Conservation (phyloP, 148 eudicot species). For the Silene conica region DNA sequence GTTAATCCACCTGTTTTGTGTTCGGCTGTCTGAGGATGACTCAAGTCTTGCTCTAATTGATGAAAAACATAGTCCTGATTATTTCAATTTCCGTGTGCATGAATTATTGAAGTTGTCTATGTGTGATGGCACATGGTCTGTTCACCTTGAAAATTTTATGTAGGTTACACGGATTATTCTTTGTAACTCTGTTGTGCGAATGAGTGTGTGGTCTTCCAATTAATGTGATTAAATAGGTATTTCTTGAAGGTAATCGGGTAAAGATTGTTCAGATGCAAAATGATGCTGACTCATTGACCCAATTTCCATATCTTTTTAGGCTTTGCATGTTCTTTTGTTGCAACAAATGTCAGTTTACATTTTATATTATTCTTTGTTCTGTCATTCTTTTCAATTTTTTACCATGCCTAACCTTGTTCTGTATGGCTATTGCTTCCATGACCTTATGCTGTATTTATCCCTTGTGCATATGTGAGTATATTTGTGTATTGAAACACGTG, state of each 20-base stretch:
- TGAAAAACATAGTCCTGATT: too few species aligned
- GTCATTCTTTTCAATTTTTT: slow-evolving; percentile 1
- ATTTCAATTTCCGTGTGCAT: too few species aligned
- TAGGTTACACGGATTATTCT: too few species aligned
- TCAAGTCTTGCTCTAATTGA: too few species aligned
- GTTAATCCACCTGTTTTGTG: too few species aligned
- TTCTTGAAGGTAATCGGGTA: neutral
- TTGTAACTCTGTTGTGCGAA: too few species aligned
- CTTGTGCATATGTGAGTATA: slow-evolving; percentile 5
- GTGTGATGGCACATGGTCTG: too few species aligned
- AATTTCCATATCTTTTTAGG: neutral
- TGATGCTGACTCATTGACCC: neutral
- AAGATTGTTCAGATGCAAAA: neutral
- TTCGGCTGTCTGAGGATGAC: too few species aligned
- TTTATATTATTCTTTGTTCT: neutral
- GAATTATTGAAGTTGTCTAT: too few species aligned
- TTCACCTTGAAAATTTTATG: too few species aligned
- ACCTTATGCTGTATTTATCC: neutral
- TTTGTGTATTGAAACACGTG: neutral
- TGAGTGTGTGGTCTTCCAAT: neutral
- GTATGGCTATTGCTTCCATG: neutral
- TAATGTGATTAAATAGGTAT: neutral
- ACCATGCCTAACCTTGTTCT: neutral
- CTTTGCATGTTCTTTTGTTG: neutral
- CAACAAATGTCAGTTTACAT: neutral